These are phyloP conservation scores for Diaporthe amygdali DNA, from an alignment of 2,329 filamentous ascomycete species.

Conservation along the genomic window DNA sequence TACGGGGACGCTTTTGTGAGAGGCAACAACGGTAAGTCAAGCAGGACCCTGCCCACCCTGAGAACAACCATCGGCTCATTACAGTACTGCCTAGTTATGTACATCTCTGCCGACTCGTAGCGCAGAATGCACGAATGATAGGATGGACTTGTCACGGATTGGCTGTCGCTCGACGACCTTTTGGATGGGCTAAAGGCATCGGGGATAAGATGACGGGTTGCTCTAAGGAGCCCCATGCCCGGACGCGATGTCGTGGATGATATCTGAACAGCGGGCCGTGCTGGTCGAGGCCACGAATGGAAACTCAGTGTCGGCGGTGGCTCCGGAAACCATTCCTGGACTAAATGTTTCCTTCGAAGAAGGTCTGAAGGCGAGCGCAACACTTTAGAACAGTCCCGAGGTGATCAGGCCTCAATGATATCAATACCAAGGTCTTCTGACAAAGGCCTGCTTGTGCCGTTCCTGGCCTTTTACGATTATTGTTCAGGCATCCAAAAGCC, in stretches of 20 bases:
- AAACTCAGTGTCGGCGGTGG: neutral
- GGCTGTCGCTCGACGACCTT: too few species aligned
- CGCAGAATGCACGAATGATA: neutral
- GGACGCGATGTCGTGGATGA: neutral
- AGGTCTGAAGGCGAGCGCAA: neutral
- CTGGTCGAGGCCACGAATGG: neutral
- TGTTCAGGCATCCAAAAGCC: neutral
- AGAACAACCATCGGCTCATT: conserved; percentile 13
- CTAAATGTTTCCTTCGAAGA: too few species aligned
- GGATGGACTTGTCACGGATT: neutral
- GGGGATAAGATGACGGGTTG: neutral
- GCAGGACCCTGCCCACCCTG: neutral
- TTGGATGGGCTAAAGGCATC: neutral
- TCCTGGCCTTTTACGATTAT: neutral
- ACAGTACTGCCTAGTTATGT: conserved; percentile 62
- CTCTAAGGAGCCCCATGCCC: neutral
- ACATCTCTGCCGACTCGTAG: conserved; percentile 67
- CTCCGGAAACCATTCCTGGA: neutral
- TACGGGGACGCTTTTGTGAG: conserved; percentile 96
- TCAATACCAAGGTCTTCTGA: neutral
- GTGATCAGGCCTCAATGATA: neutral
- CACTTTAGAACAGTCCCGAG: neutral
- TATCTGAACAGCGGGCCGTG: neutral
- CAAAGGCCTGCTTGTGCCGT: neutral
- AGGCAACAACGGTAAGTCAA: conserved; percentile 83